A percentile compares a stretch with the other conserved stretches of the same genome.
phyloP scores from a whole-genome alignment of 2,329 filamentous ascomycete genomes.

The Dothistroma pini region DNA sequence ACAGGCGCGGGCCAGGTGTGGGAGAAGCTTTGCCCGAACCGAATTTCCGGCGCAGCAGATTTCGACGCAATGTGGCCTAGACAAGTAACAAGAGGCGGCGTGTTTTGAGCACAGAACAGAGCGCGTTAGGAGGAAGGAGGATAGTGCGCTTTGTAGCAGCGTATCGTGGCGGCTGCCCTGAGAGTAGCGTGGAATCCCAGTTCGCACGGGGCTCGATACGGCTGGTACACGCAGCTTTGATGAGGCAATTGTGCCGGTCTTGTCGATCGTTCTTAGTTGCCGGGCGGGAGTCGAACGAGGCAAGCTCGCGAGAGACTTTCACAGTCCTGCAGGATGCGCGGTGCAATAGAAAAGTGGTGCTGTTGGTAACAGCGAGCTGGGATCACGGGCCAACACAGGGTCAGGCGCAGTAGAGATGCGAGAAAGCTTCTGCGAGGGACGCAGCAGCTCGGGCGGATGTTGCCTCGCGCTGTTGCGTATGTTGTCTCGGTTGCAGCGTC shows the following conservation, averaged over 20 bases:
- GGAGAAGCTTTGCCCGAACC: slow-evolving; percentile 26
- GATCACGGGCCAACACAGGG: slow-evolving; percentile 11
- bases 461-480: slow-evolving; percentile 3
- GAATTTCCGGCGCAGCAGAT: slow-evolving; percentile 28
- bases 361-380: slow-evolving; percentile 7
- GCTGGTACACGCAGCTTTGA: slow-evolving; percentile 30
- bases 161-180: slow-evolving; percentile 37
- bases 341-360: slow-evolving; percentile 24
- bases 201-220: slow-evolving; percentile 24
- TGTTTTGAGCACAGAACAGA: slow-evolving; percentile 19
- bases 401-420: slow-evolving; percentile 4
- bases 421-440: slow-evolving; percentile 6
- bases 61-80: slow-evolving; percentile 24
- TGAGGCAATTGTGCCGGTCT: slow-evolving; percentile 33
- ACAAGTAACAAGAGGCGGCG: slow-evolving; percentile 26
- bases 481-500: slow-evolving; percentile 18
- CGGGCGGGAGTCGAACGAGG: slow-evolving; percentile 24
- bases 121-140: slow-evolving; percentile 27
- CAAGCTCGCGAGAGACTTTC: slow-evolving; percentile 26
- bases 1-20: slow-evolving; percentile 19
- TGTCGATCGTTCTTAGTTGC: slow-evolving; percentile 31
- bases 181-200: slow-evolving; percentile 34
- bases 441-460: slow-evolving; percentile 6
- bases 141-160: slow-evolving; percentile 29
- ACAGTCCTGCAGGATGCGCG: slow-evolving; percentile 19